Base-by-base conservation (phyloP, 1,284 basidiomycete genomes). In the Coniferiporia weirii region DNA sequence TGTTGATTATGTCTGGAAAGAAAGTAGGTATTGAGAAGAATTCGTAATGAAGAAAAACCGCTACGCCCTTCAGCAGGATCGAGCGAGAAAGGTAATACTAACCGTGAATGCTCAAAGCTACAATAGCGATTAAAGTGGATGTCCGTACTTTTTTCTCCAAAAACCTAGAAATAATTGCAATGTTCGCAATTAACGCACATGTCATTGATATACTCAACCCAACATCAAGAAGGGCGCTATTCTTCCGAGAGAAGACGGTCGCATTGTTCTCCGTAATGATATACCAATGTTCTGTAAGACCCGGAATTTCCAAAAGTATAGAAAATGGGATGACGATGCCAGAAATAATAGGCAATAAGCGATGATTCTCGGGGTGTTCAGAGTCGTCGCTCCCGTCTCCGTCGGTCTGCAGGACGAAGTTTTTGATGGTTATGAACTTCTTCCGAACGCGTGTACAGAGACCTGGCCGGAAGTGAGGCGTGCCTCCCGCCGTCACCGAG, bases 281-380 rank as follows among this genome's bases (percentile, higher is more conserved):
- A 66, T 88, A 88, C 88, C 88, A 89, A 44, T 72, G 71, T 58
- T 76, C 83, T 0, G 88, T 91, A 20, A 91, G 69, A 13, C 87
- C 87, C 0, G 89, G 90, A 48, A 93, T 89, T 66, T 90, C 89
- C 32, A 94, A 77, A 17, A 94, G 76, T 60, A 94, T 90, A 13
- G 83, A 80, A 66, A 93, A 90, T 0, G 90, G 90, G 17, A 91
- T 83, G 36, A 86, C 66, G 15, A 89, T 73, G 7, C 89, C 90
- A 8, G 84, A 82, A 19, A 91, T 62, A 56, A 91, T 85, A 0
- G 88, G 89, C 3, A 82, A 73, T 60, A 70, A 72, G 13, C 85
- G 82, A 65, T 85, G 84, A 52, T 74, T 71, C 17, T 78, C 76
- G 58, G 65, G 53, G 50, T 68, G 67, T 0, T 71, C 63, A 36